Base-by-base conservation (phyloP, 2,329 filamentous ascomycete genomes). In the Sporothrix curviconia region DNA sequence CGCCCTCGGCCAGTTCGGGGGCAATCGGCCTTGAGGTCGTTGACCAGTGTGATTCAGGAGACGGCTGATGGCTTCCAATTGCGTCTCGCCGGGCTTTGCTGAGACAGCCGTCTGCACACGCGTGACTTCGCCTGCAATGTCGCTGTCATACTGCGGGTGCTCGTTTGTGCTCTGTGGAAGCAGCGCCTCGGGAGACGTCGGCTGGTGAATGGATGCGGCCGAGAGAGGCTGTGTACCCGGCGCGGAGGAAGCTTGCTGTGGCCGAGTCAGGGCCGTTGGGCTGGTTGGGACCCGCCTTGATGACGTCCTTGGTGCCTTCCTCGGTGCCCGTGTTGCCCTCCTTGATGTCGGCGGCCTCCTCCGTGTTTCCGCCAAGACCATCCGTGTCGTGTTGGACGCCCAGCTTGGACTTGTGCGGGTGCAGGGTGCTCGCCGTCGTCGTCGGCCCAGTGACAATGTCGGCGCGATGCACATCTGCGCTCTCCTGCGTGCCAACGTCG, bases 1-100 rank as follows among this genome's bases (percentile, higher is more conserved):
- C 74, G 0, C 74, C 72, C 8, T 76, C 71, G 0, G 74, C 65
- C 32, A 74, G 77, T 1, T 84, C 79, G 0, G 83, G 82, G 0
- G 80, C 83, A n/a, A 14, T 79, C 75, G 0, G 76, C 75, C 0
- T 68, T 17, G 51, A 82, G 78, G 1, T 71, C 67, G 56, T 82
- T 81, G 2, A 75, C 76, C 0, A n/a, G 82, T 80, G 37, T 82
- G 80, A 66, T 87, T 91, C 22, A 92, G 77, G 60, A 87, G 81
- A 1, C 82, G 78, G 17, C 83, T 83, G 1, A 86, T 76, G 0
- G 83, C 81, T 54, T 85, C 72, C 32, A 85, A 74, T 7, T 70
- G 72, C 0, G 76, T 79, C 64, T 88, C 82, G 1, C 72, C 82
- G 0, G 71, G 61, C 11, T 74, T 74, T 0, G 79, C 74, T 0